Conservation (phyloP, 1,284 basidiomycete species). For the Cronartium quercuum region DNA sequence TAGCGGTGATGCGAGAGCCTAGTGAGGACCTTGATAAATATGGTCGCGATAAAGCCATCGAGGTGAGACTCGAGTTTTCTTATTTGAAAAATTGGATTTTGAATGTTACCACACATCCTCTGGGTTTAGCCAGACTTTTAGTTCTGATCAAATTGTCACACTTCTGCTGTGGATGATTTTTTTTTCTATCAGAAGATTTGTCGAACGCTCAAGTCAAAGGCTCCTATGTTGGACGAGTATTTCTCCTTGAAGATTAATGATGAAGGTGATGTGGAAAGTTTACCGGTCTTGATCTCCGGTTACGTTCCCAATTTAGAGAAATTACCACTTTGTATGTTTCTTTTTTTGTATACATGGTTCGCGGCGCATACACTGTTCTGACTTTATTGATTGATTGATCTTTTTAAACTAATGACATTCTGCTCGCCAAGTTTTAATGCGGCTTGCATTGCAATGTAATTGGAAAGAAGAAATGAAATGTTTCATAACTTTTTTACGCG, state of each 20-base stretch:
- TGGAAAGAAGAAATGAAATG: slow-evolving; percentile 81
- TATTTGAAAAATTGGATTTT: not conserved
- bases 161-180: not conserved
- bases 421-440: slow-evolving; percentile 44
- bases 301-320: slow-evolving; percentile 81
- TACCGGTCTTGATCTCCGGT: slow-evolving; percentile 75
- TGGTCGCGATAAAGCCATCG: slow-evolving; percentile 56
- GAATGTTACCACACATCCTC: not conserved
- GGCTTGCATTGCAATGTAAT: slow-evolving; percentile 60
- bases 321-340: slow-evolving; percentile 59
- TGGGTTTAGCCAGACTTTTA: not conserved
- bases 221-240: slow-evolving; percentile 88
- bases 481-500: slow-evolving; percentile 75
- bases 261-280: slow-evolving; percentile 61
- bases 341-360: not conserved
- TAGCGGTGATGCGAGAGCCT: slow-evolving; percentile 69
- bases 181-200: slow-evolving; percentile 44
- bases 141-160: not conserved
- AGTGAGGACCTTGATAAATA: slow-evolving; percentile 49
- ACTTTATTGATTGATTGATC: slow-evolving; percentile 63
- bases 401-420: slow-evolving; percentile 59
- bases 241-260: slow-evolving; percentile 69
- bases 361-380: too few relatives aligned
- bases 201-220: slow-evolving; percentile 52
- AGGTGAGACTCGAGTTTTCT: slow-evolving; percentile 55